Evolutionary conservation across 1,139 yeast genomes (phyloP).

Genomic region (Yamadazyma sp.): DNA sequence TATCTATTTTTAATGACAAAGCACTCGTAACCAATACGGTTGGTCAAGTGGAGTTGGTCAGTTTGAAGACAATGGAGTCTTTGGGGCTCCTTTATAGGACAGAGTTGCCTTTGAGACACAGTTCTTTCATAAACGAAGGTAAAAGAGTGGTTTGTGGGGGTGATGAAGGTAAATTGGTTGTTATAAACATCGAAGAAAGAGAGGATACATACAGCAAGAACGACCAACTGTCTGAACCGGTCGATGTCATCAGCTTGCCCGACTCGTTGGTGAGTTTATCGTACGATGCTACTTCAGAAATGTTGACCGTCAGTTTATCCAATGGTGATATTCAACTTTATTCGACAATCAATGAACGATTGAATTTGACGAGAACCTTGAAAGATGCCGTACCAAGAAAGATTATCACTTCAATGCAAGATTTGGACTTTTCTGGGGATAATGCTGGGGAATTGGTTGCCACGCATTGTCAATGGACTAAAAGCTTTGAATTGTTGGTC

Average conservation of each 20-base stretch:
- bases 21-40: constrained; percentile 32
- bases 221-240: neutral
- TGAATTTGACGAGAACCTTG: constrained; percentile 40
- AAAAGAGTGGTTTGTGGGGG: constrained; percentile 71
- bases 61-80: constrained; percentile 21
- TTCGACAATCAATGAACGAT: constrained; percentile 51
- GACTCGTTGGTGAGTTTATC: constrained; percentile 63
- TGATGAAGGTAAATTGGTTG: constrained; percentile 63
- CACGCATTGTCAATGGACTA: constrained; percentile 36
- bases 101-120: constrained; percentile 66
- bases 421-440: constrained; percentile 35
- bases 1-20: constrained; percentile 23
- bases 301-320: constrained; percentile 55
- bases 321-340: constrained; percentile 69
- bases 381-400: constrained; percentile 38
- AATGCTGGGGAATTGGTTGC: constrained; percentile 40
- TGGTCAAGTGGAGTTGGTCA: constrained; percentile 36
- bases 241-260: constrained; percentile 31
- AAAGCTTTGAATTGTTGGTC: constrained; percentile 61
- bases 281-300: constrained; percentile 60
- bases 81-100: constrained; percentile 37
- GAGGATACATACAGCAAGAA: constrained; percentile 12
- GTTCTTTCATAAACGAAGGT: constrained; percentile 69
- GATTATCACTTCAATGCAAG: constrained; percentile 36
- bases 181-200: constrained; percentile 47